A percentile compares a stretch with the other conserved stretches of the same genome.
Conservation (phyloP, 805 yeast genomes). For the Ogataea polymorpha region DNA sequence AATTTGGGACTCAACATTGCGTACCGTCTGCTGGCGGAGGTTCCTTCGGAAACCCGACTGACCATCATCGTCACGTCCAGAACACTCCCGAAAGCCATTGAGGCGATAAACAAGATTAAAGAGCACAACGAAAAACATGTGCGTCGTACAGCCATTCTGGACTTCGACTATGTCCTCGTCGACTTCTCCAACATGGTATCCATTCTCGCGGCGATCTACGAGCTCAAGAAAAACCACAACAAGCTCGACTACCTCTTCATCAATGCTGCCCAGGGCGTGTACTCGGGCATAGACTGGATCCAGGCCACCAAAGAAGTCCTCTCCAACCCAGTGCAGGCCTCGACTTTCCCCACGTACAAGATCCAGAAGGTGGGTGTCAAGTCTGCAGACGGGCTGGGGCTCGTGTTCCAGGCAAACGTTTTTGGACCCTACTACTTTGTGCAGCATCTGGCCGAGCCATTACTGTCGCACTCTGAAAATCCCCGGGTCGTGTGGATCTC, state of each 20-base stretch:
- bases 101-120: slow-evolving; percentile 60
- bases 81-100: slow-evolving; percentile 79
- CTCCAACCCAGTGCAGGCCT: slow-evolving; percentile 69
- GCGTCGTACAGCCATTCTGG: slow-evolving; percentile 55
- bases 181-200: slow-evolving; percentile 91
- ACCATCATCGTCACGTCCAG: slow-evolving; percentile 88
- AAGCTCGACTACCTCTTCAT: slow-evolving; percentile 76
- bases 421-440: slow-evolving; percentile 90
- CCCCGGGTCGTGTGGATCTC: slow-evolving; percentile 84
- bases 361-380: slow-evolving; percentile 75
- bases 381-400: slow-evolving; percentile 76
- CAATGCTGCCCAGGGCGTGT: slow-evolving; percentile 88
- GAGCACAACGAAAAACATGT: slow-evolving; percentile 34
- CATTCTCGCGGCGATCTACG: slow-evolving; percentile 68
- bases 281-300: slow-evolving; percentile 83
- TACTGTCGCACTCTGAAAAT: slow-evolving; percentile 39
- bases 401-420: slow-evolving; percentile 93
- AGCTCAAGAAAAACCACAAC: slow-evolving; percentile 58
- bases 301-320: slow-evolving; percentile 69
- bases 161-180: slow-evolving; percentile 84
- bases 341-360: slow-evolving; percentile 86
- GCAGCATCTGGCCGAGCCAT: slow-evolving; percentile 55
- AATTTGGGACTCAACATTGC: slow-evolving; percentile 87
- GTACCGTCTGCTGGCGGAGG: slow-evolving; percentile 64
- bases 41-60: slow-evolving; percentile 51